Conservation (phyloP, 441 rosid species). For the Pelargonium cotyledonis region DNA sequence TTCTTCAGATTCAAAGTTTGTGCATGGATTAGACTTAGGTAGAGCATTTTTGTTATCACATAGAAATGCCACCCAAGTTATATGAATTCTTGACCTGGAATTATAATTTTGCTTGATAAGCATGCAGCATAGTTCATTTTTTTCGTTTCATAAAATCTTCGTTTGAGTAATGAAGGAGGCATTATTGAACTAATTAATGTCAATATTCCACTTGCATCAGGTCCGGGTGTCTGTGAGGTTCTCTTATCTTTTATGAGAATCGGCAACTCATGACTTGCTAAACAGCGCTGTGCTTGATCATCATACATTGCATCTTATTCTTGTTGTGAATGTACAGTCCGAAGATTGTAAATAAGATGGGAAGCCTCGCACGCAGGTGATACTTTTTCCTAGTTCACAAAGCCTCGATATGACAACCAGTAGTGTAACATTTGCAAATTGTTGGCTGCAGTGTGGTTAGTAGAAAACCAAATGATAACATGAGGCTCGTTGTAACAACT, state of each 20-base stretch:
- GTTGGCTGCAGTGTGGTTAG: conserved; percentile 40
- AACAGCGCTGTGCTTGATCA: conserved; percentile 18
- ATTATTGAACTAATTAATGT: background rate
- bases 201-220: conserved; percentile 14
- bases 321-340: conserved; percentile 16
- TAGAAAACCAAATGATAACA: conserved; percentile 63
- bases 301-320: conserved; percentile 16
- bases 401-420: conserved; percentile 1
- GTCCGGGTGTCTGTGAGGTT: conserved; percentile 8
- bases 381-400: background rate
- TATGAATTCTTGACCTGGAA: background rate
- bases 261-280: conserved; percentile 11
- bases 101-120: background rate
- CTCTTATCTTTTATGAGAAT: conserved; percentile 18
- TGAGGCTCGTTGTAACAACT: conserved; percentile 59
- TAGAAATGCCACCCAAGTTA: background rate
- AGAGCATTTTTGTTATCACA: background rate
- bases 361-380: conserved; percentile 60
- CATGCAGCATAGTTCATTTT: background rate
- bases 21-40: background rate
- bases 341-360: conserved; percentile 46
- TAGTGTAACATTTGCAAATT: conserved; percentile 17
- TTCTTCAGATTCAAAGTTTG: background rate
- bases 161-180: background rate
- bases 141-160: background rate